These are phyloP conservation scores for Iris pallida DNA, from an alignment of 116 monocot species.

Conservation along the genomic window DNA sequence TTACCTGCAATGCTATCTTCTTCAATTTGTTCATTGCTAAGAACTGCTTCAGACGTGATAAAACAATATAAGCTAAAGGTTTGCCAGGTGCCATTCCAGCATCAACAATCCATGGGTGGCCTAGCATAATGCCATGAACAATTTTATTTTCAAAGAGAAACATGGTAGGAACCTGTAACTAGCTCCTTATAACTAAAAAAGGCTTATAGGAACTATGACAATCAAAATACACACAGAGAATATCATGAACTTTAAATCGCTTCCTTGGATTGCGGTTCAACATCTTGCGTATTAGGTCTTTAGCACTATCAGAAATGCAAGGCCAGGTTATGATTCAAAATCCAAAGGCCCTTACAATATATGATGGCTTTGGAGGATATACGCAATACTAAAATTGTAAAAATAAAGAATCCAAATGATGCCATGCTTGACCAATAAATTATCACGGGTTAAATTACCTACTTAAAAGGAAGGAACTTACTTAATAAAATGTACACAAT, in stretches of 20 bases:
- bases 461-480: conserved; percentile 69
- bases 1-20: conserved; percentile 80
- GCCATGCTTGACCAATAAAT: not conserved
- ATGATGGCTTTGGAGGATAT: conserved; percentile 6
- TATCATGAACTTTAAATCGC: conserved; percentile 81
- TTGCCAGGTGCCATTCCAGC: conserved; percentile 77
- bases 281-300: conserved; percentile 89
- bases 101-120: conserved; percentile 96
- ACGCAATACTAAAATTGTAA: not conserved
- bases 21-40: conserved; percentile 91
- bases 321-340: conserved; percentile 98
- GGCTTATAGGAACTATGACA: not conserved
- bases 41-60: conserved; percentile 82
- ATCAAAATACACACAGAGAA: conserved; percentile 61
- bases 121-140: conserved; percentile 24
- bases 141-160: conserved; percentile 10
- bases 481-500: conserved; percentile 63
- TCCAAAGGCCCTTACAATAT: conserved; percentile 67
- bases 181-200: conserved; percentile 6
- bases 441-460: conserved; percentile 18
- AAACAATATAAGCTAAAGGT: conserved; percentile 65
- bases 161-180: not conserved
- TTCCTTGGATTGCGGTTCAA: conserved; percentile 65
- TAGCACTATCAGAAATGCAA: conserved; percentile 79
- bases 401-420: not conserved